These are phyloP conservation scores for Sicyos baderoa DNA, from an alignment of 306 rosid species.

Conservation along the genomic window DNA sequence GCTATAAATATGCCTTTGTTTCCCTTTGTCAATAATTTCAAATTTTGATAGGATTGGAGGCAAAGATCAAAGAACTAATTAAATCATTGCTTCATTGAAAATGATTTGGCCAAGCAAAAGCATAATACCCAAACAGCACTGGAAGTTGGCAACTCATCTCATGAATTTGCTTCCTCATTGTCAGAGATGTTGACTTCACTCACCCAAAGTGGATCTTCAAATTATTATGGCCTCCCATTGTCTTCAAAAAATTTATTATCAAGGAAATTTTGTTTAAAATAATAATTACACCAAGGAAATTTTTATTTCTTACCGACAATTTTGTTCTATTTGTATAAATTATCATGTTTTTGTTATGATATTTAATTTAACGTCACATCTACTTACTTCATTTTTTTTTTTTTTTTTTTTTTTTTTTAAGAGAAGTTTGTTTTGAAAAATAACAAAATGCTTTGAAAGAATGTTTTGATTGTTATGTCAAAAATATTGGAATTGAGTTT, in stretches of 20 bases:
- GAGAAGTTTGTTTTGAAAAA: not conserved
- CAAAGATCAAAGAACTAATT: not conserved
- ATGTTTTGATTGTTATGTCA: not conserved
- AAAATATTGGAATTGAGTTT: not conserved
- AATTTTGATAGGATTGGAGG: not conserved
- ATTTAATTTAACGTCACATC: not conserved
- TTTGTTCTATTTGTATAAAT: not conserved
- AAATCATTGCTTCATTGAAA: constrained; percentile 15
- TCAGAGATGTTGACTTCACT: constrained; percentile 14
- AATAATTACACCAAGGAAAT: constrained; percentile 8
- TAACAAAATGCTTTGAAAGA: not conserved
- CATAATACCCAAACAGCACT: constrained; percentile 16
- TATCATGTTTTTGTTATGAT: not conserved
- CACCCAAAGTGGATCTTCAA: constrained; percentile 7
- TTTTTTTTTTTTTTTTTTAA: no score
- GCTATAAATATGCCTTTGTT: not conserved
- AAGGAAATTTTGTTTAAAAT: not conserved
- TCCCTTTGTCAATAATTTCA: not conserved
- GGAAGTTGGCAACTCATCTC: not conserved
- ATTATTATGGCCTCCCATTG: not conserved
- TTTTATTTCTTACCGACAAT: constrained; percentile 7
- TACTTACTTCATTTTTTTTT: not conserved
- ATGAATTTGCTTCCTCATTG: not conserved
- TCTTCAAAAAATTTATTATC: not conserved
- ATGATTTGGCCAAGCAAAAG: not conserved